Evolutionary conservation across 1,284 basidiomycete genomes (phyloP).

Genomic region (Marasmius sp.): DNA sequence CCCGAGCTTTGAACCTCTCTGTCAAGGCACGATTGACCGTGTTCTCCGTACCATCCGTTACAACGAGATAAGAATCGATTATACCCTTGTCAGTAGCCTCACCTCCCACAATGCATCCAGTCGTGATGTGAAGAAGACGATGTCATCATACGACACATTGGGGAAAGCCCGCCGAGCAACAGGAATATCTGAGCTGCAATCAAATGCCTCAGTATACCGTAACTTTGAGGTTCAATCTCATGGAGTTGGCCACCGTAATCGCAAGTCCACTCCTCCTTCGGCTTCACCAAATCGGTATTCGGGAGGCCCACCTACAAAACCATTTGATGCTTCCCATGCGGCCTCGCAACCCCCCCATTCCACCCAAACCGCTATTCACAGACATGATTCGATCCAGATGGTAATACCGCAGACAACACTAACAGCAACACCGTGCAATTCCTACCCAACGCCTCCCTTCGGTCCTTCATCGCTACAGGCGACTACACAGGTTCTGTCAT

Average conservation of each 20-base stretch:
- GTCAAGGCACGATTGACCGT: slow-evolving; percentile 30
- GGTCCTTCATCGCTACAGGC: neutral
- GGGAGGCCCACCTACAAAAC: too few relatives aligned
- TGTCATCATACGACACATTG: slow-evolving; percentile 43
- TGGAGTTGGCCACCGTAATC: neutral
- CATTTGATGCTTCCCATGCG: neutral
- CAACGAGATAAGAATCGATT: slow-evolving; percentile 35
- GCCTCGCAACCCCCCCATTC: neutral
- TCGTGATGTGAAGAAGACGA: slow-evolving; percentile 35
- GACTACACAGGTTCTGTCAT: neutral
- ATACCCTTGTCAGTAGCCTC: slow-evolving; percentile 46
- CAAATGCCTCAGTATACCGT: neutral
- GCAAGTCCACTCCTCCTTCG: neutral
- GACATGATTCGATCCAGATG: neutral
- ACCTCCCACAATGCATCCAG: slow-evolving; percentile 36
- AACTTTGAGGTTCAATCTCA: neutral
- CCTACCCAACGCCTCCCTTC: neutral
- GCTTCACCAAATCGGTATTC: neutral
- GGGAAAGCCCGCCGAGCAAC: neutral
- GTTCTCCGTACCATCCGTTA: slow-evolving; percentile 40
- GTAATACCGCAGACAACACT: neutral
- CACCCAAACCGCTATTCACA: neutral
- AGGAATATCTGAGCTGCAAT: neutral
- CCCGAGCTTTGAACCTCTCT: slow-evolving; percentile 26
- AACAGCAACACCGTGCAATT: neutral